Evolutionary conservation across 352 stramenopile species (phyloP), one percentile per base, ranked within the genome.

Genomic region (Globisporangium takayamanum): DNA sequence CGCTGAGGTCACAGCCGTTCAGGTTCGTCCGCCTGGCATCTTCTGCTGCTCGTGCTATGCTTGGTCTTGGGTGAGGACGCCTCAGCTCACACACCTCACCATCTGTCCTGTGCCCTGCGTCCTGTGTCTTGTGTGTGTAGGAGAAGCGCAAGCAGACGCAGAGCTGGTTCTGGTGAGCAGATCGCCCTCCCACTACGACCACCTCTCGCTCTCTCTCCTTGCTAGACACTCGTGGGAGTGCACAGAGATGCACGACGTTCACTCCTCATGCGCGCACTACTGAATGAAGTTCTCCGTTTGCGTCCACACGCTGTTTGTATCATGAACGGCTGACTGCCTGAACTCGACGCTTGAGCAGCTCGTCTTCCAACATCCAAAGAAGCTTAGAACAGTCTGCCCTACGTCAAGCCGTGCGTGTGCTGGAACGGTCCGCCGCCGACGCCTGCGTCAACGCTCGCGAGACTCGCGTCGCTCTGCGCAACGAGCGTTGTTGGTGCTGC

Each of bases 351-450:
- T 10, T 36, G 30, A 36, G 33, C 1, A 2, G 33, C 7, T 39
- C 33, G 33, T 39, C 33, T 10, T 39, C 33, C 33, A 12, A 12
- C 33, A 39, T 1, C 5, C 6, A 39, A 1, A 39, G 28, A 33
- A 33, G 28, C 28, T 1, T 45, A 45, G 11, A 1, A 45, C 39
- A 4, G 12, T 15, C 12, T 53, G 4, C 20, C 16, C 2, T 55
- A 20, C 46, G 50, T 36, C 44, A 59, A 33, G 3, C 58, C 51
- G 25, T 64, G 44, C 26, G 60, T 58, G 28, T 57, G 74, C 25
- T 78, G 70, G 60, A 94, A 94, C n/a, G 84, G 84, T 14, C 84
- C 84, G 20, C 84, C 84, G 30, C 84, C 84, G 22, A 94, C 77
- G 0, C 84, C 84, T 12, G 74, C 80, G 30, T 94, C 84, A 0